These are phyloP conservation scores for carrot (Daucus carota) DNA, from an alignment of 129 eudicot species.

Conservation along the genomic window DH1_v3.0 NC_030383.2:11742501-11743000, in stretches of 20 bases:
- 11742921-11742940: conserved; percentile 41
- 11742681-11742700: conserved; percentile 74
- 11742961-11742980: conserved; percentile 68
- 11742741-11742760: conserved; percentile 62
- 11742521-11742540: conserved; percentile 73
- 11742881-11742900: conserved; percentile 58
- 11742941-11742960: conserved; percentile 56
- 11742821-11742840: conserved; percentile 57
- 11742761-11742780: conserved; percentile 51
- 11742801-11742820: conserved; percentile 56
- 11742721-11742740: conserved; percentile 73
- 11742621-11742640: conserved; percentile 64
- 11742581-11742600: conserved; percentile 67
- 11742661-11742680: conserved; percentile 76
- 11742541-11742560: conserved; percentile 58
- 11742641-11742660: conserved; percentile 62
- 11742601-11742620: conserved; percentile 60
- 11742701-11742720: conserved; percentile 59
- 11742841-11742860: conserved; percentile 37
- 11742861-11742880: conserved; percentile 44
- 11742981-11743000: conserved; percentile 85
- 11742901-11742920: conserved; percentile 61
- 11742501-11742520: conserved; percentile 82
- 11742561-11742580: conserved; percentile 38
- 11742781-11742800: conserved; percentile 54